phyloP scores from a whole-genome alignment of 805 yeast genomes.

The Yarrowia sp. region DNA sequence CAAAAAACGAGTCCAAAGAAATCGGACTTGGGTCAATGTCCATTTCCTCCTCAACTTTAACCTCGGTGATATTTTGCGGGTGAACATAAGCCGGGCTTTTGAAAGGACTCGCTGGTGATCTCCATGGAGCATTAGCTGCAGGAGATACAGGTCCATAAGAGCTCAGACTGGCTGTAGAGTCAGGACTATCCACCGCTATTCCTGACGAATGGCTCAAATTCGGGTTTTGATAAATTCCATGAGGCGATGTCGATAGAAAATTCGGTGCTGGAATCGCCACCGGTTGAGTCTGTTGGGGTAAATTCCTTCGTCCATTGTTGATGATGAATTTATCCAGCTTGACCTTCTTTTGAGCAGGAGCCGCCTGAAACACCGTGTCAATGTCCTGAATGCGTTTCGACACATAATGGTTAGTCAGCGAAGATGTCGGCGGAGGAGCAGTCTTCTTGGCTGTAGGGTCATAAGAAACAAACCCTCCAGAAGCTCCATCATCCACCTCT shows the following conservation, averaged over 20 bases:
- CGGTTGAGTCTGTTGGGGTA: background rate
- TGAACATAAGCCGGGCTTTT: background rate
- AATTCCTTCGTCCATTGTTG: background rate
- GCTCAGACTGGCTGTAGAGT: background rate
- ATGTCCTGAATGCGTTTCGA: slow-evolving; percentile 23
- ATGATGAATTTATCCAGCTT: slow-evolving; percentile 29
- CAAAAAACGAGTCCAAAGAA: slow-evolving; percentile 7
- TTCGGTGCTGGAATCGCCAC: background rate
- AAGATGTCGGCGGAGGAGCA: background rate
- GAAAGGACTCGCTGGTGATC: background rate
- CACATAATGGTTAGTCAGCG: slow-evolving; percentile 26
- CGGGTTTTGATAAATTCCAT: slow-evolving; percentile 11
- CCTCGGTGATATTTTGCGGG: background rate
- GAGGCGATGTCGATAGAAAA: background rate
- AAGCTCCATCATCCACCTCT: too few species aligned
- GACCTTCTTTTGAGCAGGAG: slow-evolving; percentile 32
- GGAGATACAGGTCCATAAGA: slow-evolving; percentile 9
- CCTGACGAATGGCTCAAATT: background rate
- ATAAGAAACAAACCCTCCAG: background rate
- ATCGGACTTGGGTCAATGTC: slow-evolving; percentile 9
- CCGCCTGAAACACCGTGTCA: slow-evolving; percentile 28
- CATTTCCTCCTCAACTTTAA: background rate
- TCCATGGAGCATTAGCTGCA: slow-evolving; percentile 2
- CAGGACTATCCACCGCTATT: background rate
- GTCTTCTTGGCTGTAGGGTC: slow-evolving; percentile 4